phyloP scores from a whole-genome alignment of 148 eudicot species.

The Persicaria maculosa region DNA sequence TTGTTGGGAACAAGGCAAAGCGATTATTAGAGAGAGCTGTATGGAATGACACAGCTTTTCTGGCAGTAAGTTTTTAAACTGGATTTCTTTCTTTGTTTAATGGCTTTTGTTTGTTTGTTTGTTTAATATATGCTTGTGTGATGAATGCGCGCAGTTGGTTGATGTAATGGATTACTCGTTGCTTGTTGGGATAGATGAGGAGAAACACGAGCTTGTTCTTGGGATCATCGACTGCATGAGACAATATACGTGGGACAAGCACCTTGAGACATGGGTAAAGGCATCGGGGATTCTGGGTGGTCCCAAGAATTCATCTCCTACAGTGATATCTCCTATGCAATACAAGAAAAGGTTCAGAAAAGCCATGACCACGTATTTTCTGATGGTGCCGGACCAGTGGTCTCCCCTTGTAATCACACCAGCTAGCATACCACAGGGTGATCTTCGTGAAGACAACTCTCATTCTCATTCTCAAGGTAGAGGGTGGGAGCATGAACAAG shows the following conservation, averaged over 20 bases:
- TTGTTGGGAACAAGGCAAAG: slow-evolving; percentile 90
- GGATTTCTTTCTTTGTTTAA: not conserved
- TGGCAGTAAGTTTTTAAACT: slow-evolving; percentile 57
- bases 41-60: slow-evolving; percentile 92
- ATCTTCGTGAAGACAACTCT: slow-evolving; percentile 45
- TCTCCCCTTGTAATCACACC: slow-evolving; percentile 41
- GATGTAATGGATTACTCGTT: slow-evolving; percentile 94
- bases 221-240: slow-evolving; percentile 98
- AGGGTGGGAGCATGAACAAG: no score
- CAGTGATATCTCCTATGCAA: slow-evolving; percentile 82
- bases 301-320: slow-evolving; percentile 77
- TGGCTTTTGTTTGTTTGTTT: not conserved
- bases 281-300: slow-evolving; percentile 91
- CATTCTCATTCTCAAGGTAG: not conserved
- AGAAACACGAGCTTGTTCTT: slow-evolving; percentile 82
- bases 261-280: slow-evolving; percentile 88
- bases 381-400: slow-evolving; percentile 93
- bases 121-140: not conserved
- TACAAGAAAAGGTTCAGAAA: slow-evolving; percentile 87
- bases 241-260: slow-evolving; percentile 30
- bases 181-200: slow-evolving; percentile 81
- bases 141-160: slow-evolving; percentile 59
- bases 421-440: slow-evolving; percentile 47
- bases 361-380: slow-evolving; percentile 87
- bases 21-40: slow-evolving; percentile 81